Conservation (phyloP, 345 rosid genomes). For the Salix suchowensis region DNA sequence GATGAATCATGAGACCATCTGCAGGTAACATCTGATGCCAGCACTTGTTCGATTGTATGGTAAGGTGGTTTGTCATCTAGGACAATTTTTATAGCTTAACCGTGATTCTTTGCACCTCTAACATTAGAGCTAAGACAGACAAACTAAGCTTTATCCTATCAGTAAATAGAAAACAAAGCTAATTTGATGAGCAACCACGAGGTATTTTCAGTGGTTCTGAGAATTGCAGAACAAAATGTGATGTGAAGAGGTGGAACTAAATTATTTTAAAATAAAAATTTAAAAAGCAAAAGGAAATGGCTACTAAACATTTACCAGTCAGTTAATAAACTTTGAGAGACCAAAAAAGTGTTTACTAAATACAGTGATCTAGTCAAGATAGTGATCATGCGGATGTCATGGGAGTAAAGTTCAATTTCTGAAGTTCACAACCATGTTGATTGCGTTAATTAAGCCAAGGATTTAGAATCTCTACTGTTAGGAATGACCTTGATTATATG, state of each 20-base stretch:
- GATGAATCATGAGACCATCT: neutral
- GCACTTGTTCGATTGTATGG: neutral
- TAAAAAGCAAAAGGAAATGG: neutral
- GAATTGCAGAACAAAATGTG: neutral
- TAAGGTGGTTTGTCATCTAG: neutral
- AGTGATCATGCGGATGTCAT: neutral
- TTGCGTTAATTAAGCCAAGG: neutral
- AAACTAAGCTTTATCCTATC: neutral
- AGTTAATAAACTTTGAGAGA: neutral
- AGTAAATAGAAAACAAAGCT: neutral
- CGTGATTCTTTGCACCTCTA: neutral
- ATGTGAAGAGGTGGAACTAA: neutral
- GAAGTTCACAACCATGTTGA: neutral
- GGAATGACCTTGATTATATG: neutral
- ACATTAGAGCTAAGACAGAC: neutral
- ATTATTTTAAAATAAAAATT: no score
- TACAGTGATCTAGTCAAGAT: neutral
- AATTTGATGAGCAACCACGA: neutral
- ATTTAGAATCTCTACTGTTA: neutral
- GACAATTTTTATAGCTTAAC: neutral
- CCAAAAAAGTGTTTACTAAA: neutral
- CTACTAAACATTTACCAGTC: neutral
- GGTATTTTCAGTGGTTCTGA: no score
- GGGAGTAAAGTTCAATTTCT: neutral
- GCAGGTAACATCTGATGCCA: neutral